phyloP scores from a whole-genome alignment of 805 yeast genomes.

The Schwanniomyces pseudopolymorphus region DNA sequence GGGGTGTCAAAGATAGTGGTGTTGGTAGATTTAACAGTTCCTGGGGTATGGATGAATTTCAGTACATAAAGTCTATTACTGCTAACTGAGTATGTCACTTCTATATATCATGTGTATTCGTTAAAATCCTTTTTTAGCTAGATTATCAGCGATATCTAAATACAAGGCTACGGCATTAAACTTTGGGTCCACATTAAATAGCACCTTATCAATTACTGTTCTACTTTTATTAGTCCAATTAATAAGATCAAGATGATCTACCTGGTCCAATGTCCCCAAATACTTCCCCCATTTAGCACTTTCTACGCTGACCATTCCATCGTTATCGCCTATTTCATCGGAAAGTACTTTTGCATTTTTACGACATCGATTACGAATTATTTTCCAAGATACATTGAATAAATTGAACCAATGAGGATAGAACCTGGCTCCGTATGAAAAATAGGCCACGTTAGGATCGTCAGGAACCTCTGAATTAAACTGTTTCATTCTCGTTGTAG shows the following conservation, averaged over 20 bases:
- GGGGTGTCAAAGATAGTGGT: conserved; percentile 43
- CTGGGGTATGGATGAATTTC: conserved; percentile 47
- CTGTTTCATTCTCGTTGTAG: conserved; percentile 49
- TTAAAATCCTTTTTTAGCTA: conserved; percentile 59
- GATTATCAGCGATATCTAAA: conserved; percentile 61
- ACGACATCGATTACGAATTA: conserved; percentile 39
- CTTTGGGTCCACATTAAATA: conserved; percentile 32
- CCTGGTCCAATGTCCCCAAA: conserved; percentile 71
- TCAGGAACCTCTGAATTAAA: conserved; percentile 57
- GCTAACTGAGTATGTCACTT: not conserved
- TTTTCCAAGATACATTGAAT: conserved; percentile 62
- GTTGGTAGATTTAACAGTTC: conserved; percentile 35
- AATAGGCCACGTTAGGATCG: conserved; percentile 65
- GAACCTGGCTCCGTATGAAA: conserved; percentile 80
- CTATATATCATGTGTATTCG: no score
- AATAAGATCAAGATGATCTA: conserved; percentile 83
- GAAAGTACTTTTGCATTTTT: conserved; percentile 1
- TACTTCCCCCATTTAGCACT: conserved; percentile 85
- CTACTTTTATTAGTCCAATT: conserved; percentile 70
- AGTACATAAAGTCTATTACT: conserved; percentile 36
- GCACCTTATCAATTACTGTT: conserved; percentile 29
- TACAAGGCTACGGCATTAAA: conserved; percentile 72
- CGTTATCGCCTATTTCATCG: conserved; percentile 54
- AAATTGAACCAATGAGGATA: conserved; percentile 61
- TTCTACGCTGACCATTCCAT: conserved; percentile 79